Evolutionary conservation across 148 eudicot genomes (phyloP).

Genomic region (Drosera capensis): DNA sequence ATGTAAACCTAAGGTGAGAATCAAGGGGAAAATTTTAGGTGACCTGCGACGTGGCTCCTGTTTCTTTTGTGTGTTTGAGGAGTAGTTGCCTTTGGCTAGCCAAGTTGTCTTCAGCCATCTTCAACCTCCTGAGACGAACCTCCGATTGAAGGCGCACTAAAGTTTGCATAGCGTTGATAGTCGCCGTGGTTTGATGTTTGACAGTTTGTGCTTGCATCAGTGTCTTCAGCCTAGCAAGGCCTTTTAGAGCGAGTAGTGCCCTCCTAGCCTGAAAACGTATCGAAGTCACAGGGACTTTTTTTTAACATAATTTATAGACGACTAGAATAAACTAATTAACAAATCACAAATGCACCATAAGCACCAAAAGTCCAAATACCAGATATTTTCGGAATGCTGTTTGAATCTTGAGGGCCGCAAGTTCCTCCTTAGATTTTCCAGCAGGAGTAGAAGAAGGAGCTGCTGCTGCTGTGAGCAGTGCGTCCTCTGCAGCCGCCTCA

Average conservation of each 20-base stretch:
- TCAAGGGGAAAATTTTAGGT: no score
- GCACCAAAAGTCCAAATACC: slow-evolving; percentile 18
- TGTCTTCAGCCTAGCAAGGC: slow-evolving; percentile 54
- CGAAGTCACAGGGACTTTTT: neutral
- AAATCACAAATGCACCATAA: neutral
- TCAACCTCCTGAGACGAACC: slow-evolving; percentile 54
- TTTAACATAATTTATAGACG: neutral
- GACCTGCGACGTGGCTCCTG: slow-evolving; percentile 46
- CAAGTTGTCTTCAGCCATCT: slow-evolving; percentile 67
- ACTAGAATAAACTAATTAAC: neutral
- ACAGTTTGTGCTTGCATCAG: slow-evolving; percentile 51
- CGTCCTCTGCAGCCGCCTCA: slow-evolving; percentile 46
- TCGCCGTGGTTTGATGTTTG: slow-evolving; percentile 53
- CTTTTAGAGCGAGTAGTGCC: slow-evolving; percentile 55
- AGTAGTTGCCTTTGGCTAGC: slow-evolving; percentile 63
- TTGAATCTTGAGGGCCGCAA: slow-evolving; percentile 70
- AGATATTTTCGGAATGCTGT: slow-evolving; percentile 64
- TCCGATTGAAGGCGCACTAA: slow-evolving; percentile 70
- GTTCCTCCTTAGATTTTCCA: slow-evolving; percentile 50
- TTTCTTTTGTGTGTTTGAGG: slow-evolving; percentile 58
- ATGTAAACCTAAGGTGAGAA: no score
- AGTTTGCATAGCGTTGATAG: slow-evolving; percentile 78
- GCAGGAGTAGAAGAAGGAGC: slow-evolving; percentile 20
- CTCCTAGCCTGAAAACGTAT: slow-evolving; percentile 48
- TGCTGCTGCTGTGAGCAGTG: slow-evolving; percentile 17